These are phyloP conservation scores for Schizophyllum commune DNA, from an alignment of 1,284 basidiomycete species.

Conservation along the genomic window DNA sequence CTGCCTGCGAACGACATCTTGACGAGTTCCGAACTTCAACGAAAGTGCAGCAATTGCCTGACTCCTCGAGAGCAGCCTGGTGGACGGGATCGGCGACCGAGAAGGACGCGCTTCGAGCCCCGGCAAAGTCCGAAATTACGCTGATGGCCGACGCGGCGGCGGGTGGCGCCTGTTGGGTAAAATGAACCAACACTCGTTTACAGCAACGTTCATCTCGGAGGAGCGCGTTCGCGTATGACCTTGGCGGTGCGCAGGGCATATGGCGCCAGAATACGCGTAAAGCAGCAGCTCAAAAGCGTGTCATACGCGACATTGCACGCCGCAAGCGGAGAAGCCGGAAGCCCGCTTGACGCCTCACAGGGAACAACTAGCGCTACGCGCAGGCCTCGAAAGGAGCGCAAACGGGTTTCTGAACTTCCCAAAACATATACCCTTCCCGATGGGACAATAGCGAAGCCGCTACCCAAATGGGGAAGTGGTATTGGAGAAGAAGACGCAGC, in stretches of 20 bases:
- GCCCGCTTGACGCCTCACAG: neutral
- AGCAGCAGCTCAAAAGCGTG: neutral
- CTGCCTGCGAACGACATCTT: slow-evolving; percentile 64
- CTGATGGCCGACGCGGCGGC: neutral
- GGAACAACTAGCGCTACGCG: slow-evolving; percentile 21
- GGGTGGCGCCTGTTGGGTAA: neutral
- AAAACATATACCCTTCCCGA: slow-evolving; percentile 30
- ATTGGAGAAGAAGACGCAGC: slow-evolving; percentile 1
- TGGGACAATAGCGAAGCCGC: slow-evolving; percentile 28
- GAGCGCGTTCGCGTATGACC: neutral
- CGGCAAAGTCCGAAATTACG: neutral
- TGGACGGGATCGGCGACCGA: neutral
- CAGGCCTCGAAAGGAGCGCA: slow-evolving; percentile 29
- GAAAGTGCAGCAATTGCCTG: neutral
- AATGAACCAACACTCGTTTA: neutral
- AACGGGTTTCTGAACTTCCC: slow-evolving; percentile 46
- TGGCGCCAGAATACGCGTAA: neutral
- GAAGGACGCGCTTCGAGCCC: neutral
- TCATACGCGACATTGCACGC: neutral
- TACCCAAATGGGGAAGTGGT: slow-evolving; percentile 21
- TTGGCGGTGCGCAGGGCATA: neutral
- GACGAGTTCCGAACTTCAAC: slow-evolving; percentile 10
- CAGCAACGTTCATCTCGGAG: neutral
- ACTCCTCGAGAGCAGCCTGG: neutral
- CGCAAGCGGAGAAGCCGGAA: neutral